A percentile compares a stretch with the other conserved stretches of the same genome.
Conservation (phyloP, 495 filamentous ascomycete genomes). For the Amniculicola lignicola region DNA sequence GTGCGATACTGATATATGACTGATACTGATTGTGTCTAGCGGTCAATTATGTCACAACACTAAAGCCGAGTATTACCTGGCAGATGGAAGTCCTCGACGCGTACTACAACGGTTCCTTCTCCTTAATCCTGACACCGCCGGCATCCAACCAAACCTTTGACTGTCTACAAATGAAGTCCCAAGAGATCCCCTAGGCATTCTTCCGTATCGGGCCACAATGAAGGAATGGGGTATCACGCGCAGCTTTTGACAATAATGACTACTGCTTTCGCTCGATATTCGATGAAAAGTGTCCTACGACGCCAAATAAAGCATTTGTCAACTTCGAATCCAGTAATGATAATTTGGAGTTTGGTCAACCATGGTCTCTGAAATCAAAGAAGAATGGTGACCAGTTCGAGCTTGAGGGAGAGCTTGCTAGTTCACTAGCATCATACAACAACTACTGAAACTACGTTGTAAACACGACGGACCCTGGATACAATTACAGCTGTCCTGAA, state of each 20-base stretch:
- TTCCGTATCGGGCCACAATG: constrained; percentile 2
- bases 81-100: constrained; percentile 11
- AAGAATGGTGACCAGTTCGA: background rate
- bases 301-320: constrained; percentile 9
- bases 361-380: background rate
- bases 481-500: background rate
- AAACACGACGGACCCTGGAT: background rate
- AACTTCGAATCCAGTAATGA: constrained; percentile 12
- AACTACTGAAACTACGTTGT: constrained; percentile 13
- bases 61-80: background rate
- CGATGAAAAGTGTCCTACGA: constrained; percentile 1
- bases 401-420: constrained; percentile 1
- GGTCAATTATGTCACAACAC: constrained; percentile 3
- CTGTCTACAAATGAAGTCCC: background rate
- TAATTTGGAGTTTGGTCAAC: background rate
- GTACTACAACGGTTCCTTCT: constrained; percentile 13
- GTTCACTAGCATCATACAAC: background rate
- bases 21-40: background rate
- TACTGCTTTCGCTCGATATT: constrained; percentile 7
- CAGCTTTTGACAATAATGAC: background rate
- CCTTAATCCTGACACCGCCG: constrained; percentile 3
- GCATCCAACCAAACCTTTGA: background rate
- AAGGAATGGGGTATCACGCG: background rate
- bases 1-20: too few relatives aligned
- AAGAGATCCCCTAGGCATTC: constrained; percentile 1